Base-by-base conservation (phyloP, 2,329 filamentous ascomycete species). In the Microcyclosporella mali region DNA sequence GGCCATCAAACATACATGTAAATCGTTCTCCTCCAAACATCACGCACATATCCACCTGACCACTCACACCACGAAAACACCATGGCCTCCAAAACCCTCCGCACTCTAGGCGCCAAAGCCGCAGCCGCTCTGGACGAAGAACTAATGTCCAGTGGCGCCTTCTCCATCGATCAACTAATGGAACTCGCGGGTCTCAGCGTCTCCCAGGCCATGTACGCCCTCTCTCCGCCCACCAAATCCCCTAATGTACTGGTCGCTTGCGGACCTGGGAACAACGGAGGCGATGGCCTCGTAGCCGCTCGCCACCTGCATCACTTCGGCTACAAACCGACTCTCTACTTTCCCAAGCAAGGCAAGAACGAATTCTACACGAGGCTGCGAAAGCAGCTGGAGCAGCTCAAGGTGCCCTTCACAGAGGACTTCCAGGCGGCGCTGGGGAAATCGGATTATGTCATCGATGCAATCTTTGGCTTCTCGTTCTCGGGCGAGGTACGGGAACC, bases 131-230 rank as follows among this genome's bases (percentile, higher is more conserved):
- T 98, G 14, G 92, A 98, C 63, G 82, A 86, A 65, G 90, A 98
- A 63, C 81, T 98, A 49, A 97, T 98, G 89, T 85, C 80, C 61
- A 79, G 82, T 1, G 79, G 79, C 30, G 88, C 85, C 7, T 98
- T 95, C 68, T 94, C 88, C 9, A 78, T 98, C 42, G 92, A 97
- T 62, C 92, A 98, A 67, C 73, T 98, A 37, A 97, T 98, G 92
- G 92, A 97, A 63, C 71, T 98, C 6, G 92, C 92, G 33, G 92
- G 92, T 0, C 75, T 98, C 0, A 34, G 33, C 1, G 88, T 97
- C 18, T 90, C 90, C 10, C 88, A 97, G 72, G 88, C 85, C 38
- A 87, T 97, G 6, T 94, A 86, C 66, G 81, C 79, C 43, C 76
- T 95, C 2, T 89, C 95, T 51, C 89, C 90, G 0, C 77, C 79